Conservation (phyloP, 805 yeast species). For the Yarrowia osloensis region DNA sequence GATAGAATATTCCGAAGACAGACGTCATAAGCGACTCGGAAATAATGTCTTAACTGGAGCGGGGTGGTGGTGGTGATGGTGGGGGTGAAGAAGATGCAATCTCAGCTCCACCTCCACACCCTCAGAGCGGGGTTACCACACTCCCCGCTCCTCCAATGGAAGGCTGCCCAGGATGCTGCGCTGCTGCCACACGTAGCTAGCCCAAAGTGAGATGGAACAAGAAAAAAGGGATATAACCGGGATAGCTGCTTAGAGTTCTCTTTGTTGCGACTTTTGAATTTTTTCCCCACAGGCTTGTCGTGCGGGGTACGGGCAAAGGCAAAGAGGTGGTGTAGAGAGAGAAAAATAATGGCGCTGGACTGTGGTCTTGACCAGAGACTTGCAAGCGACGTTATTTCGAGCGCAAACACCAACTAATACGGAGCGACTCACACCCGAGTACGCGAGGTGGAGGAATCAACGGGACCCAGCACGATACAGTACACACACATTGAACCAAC, state of each 20-base stretch:
- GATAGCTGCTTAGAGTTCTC: slow-evolving; percentile 17
- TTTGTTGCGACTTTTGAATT: background rate
- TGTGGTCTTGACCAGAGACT: slow-evolving; percentile 12
- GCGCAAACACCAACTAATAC: background rate
- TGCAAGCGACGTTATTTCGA: background rate
- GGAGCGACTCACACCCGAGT: slow-evolving; percentile 10
- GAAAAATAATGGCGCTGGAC: background rate
- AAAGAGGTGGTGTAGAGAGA: slow-evolving; percentile 2
- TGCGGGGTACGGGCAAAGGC: slow-evolving; percentile 23
- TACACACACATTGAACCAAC: too few species aligned
- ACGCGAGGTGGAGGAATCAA: slow-evolving; percentile 18
- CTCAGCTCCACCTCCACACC: too few species aligned
- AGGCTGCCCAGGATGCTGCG: background rate
- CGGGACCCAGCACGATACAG: background rate
- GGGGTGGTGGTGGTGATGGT: background rate
- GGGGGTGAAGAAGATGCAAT: background rate
- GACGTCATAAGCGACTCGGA: slow-evolving; percentile 16
- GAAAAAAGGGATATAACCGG: slow-evolving; percentile 18
- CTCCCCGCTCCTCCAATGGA: background rate
- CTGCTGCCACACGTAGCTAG: background rate
- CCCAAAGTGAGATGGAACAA: background rate
- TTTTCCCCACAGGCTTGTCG: slow-evolving; percentile 30
- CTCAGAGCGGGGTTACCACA: too few species aligned
- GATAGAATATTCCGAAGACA: slow-evolving; percentile 24
- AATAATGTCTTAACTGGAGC: background rate